These are phyloP conservation scores for Trichoderma koningiopsis DNA, from an alignment of 2,329 filamentous ascomycete species.

Conservation along the genomic window DNA sequence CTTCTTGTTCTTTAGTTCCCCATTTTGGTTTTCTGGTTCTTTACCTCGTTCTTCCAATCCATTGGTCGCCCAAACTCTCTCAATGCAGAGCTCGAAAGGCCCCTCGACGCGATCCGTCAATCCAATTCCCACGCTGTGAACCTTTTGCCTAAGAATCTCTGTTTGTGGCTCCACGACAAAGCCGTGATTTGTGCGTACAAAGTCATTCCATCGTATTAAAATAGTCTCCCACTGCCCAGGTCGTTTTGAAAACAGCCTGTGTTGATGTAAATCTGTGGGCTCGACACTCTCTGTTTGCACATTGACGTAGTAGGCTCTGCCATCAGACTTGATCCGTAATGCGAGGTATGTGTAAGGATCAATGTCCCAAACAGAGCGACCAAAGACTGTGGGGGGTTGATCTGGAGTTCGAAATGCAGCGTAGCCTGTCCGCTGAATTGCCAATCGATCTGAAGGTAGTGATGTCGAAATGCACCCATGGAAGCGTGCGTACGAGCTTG, in stretches of 20 bases:
- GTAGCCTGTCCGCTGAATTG: constrained; percentile 79
- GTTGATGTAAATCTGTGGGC: constrained; percentile 94
- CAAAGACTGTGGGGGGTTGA: constrained; percentile 77
- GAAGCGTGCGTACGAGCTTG: constrained; percentile 69
- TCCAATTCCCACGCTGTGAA: constrained; percentile 82
- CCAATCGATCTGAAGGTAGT: constrained; percentile 72
- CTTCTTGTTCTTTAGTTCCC: constrained; percentile 42
- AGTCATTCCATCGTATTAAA: constrained; percentile 86
- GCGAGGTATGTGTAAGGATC: constrained; percentile 88
- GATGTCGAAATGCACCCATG: constrained; percentile 85
- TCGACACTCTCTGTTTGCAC: constrained; percentile 93
- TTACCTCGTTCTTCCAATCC: constrained; percentile 33
- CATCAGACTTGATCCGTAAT: constrained; percentile 85
- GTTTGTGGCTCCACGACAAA: constrained; percentile 90
- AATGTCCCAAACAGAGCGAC: constrained; percentile 82
- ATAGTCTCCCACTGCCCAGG: constrained; percentile 94
- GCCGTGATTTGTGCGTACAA: constrained; percentile 92
- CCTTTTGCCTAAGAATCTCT: constrained; percentile 82
- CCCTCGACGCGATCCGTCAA: constrained; percentile 87
- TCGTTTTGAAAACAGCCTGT: constrained; percentile 76
- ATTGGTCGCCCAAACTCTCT: constrained; percentile 90
- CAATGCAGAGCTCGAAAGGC: constrained; percentile 83
- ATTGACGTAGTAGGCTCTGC: constrained; percentile 91
- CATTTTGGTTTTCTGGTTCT: constrained; percentile 30
- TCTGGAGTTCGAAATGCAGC: constrained; percentile 88